Base-by-base conservation (phyloP, 768 basidiomycete genomes). In the Gloeopeniophorella convolvens region DNA sequence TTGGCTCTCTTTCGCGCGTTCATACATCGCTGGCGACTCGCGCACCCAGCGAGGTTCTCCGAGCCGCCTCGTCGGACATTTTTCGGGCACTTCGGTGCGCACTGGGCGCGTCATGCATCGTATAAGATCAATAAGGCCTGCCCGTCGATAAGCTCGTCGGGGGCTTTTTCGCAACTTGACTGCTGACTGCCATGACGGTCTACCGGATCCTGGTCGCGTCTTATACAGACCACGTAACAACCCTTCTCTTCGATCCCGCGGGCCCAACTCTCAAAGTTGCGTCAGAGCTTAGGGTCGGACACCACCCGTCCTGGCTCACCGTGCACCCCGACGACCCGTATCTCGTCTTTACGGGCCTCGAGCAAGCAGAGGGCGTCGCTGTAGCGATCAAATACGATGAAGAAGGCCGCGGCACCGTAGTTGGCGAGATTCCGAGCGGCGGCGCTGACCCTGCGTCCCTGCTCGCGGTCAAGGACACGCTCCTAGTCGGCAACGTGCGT, bases 271-370 rank as follows among this genome's bases (percentile, higher is more conserved):
- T 89, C 48, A 68, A 67, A 10, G 62, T 77, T 27, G 59, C 68
- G 11, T 74, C 78, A 4, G 55, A 71, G 13, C 59, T 78, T 43
- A 61, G 64, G 8, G 77, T 80, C 30, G 83, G 85, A 23, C 65
- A 73, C 56, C 78, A 79, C 59, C 85, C 89, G 0, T 88, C 87
- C 5, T 92, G 89, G 89, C 72, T 93, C 54, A 75, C 81, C 10
- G 66, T 70, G 6, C 76, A 84, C 60, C 80, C 82, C 0, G 64
- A 61, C 0, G 76, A 83, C 53, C 70, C 66, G 36, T 75, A 78
- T 3, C 58, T 89, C 23, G 69, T 88, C 27, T 83, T 82, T 59
- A 69, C 86, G 10, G 81, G 75, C 0, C 70, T 89, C 16, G 83
- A 89, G 58, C 77, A 83, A 51, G 56, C 71, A 0, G 76, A 85